phyloP scores from a whole-genome alignment of 345 rosid genomes.

The Arabidopsis arenosa region DNA sequence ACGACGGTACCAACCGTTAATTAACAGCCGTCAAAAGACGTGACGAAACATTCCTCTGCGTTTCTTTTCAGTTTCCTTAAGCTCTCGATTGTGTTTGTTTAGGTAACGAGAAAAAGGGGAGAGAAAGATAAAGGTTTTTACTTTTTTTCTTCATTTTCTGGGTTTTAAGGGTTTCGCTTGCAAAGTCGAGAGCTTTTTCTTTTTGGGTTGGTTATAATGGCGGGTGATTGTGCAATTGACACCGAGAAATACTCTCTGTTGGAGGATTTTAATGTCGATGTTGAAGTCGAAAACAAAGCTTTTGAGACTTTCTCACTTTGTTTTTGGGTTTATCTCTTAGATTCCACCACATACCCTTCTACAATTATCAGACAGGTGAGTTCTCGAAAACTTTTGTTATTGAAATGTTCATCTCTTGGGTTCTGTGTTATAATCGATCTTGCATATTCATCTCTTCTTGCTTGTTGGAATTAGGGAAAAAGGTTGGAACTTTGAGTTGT shows the following conservation, averaged over 20 bases:
- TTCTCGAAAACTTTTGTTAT: neutral
- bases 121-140: neutral
- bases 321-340: conserved; percentile 73
- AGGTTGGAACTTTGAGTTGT: conserved; percentile 25
- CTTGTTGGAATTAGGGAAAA: conserved; percentile 10
- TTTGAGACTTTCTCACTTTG: conserved; percentile 56
- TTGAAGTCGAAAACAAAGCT: conserved; percentile 49
- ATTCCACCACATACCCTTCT: conserved; percentile 56
- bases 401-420: conserved; percentile 14
- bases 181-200: conserved; percentile 26
- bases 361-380: conserved; percentile 64
- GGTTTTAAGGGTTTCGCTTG: conserved; percentile 36
- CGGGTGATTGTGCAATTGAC: conserved; percentile 51
- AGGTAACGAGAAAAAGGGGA: conserved; percentile 32
- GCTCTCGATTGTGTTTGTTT: conserved; percentile 39
- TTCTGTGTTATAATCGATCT: conserved; percentile 2
- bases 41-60: conserved; percentile 1
- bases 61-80: conserved; percentile 24
- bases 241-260: conserved; percentile 53
- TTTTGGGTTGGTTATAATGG: conserved; percentile 28
- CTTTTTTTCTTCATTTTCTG: neutral
- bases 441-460: neutral
- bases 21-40: conserved; percentile 58
- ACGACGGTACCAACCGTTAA: conserved; percentile 59
- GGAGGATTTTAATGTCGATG: conserved; percentile 54